Evolutionary conservation across 176 grass and related monocot species (phyloP).

Genomic region (Guadua angustifolia): DNA sequence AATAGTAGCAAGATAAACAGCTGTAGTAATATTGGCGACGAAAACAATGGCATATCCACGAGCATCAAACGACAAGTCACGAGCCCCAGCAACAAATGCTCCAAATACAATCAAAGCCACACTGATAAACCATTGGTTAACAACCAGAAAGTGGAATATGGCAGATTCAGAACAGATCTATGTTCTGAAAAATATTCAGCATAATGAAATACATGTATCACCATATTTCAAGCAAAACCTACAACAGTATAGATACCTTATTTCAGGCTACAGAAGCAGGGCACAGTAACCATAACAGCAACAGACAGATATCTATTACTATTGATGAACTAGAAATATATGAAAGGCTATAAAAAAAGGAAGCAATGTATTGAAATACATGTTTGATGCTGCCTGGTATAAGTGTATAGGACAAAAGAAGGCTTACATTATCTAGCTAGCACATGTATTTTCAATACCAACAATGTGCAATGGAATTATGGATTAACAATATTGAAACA

Average conservation of each 20-base stretch:
- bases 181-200: not conserved
- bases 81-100: slow-evolving; percentile 90
- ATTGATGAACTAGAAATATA: not conserved
- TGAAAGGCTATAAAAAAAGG: not conserved
- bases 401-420: not conserved
- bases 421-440: slow-evolving; percentile 1
- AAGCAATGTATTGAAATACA: not conserved
- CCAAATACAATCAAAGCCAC: slow-evolving; percentile 94
- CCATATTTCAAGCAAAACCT: not conserved
- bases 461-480: not conserved
- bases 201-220: not conserved
- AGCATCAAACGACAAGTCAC: slow-evolving; percentile 91
- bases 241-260: slow-evolving; percentile 3
- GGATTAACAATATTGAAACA: slow-evolving; percentile 7
- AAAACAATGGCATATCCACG: slow-evolving; percentile 91
- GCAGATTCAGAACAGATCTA: slow-evolving; percentile 24
- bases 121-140: slow-evolving; percentile 76
- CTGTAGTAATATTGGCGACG: slow-evolving; percentile 89
- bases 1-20: slow-evolving; percentile 99
- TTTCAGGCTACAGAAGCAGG: slow-evolving; percentile 2
- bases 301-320: slow-evolving; percentile 17
- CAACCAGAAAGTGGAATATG: slow-evolving; percentile 43
- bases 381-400: not conserved
- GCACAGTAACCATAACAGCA: not conserved
- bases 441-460: not conserved